A percentile compares a stretch with the other conserved stretches of the same genome.
Conservation (phyloP, 139 green algal species). For the Ettlia oleoabundans region DNA sequence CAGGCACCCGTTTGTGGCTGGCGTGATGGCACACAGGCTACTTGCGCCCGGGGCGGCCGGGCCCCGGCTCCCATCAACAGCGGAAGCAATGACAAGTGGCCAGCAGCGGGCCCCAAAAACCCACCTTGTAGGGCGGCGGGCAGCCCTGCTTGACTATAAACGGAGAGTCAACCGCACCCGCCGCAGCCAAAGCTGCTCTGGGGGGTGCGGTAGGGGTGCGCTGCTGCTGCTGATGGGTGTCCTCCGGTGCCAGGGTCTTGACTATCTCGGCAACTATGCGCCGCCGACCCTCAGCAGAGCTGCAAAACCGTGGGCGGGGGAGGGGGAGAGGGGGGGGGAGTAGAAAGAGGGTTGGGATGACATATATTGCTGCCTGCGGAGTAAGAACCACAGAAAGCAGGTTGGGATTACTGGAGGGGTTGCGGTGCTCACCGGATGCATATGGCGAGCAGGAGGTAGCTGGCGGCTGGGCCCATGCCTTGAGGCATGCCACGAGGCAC, state of each 20-base stretch:
- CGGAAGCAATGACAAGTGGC: neutral
- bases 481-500: conserved; percentile 28
- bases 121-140: conserved; percentile 59
- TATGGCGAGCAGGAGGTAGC: conserved; percentile 68
- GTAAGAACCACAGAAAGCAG: neutral
- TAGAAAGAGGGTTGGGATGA: neutral
- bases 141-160: conserved; percentile 44
- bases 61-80: neutral
- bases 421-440: conserved; percentile 53
- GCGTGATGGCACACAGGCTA: no score
- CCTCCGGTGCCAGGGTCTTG: neutral
- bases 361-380: neutral
- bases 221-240: neutral
- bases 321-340: neutral
- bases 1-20: no score
- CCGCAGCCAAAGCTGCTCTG: conserved; percentile 31
- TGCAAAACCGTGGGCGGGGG: conserved; percentile 19
- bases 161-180: conserved; percentile 17
- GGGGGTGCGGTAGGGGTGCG: neutral
- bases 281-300: conserved; percentile 81
- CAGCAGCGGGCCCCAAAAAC: neutral
- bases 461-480: conserved; percentile 42
- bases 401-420: no score
- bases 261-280: conserved; percentile 82
- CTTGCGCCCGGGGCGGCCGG: no score